Base-by-base conservation (phyloP, 306 rosid species). In the Fragaria ananassa region DNA sequence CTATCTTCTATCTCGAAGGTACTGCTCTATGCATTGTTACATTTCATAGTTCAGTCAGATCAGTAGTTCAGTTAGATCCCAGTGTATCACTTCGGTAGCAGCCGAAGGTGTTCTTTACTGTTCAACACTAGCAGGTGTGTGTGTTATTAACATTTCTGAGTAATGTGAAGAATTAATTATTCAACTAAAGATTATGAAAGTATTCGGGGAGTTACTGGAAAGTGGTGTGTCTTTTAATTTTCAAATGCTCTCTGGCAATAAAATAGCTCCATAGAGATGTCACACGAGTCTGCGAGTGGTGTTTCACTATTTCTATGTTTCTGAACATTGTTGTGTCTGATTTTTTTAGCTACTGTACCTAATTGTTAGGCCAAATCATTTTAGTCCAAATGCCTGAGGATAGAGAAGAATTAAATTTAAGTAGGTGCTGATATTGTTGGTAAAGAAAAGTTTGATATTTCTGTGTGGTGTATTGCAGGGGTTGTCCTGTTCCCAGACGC, bases 401-500 rank as follows among this genome's bases (percentile, higher is more conserved):
- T 11, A 29, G 17, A 19, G 45, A 46, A 25, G 47, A 15, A 39
- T 50, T 11, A 21, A 72, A 53, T 37, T 53, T 8, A n/a, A 35
- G 64, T n/a, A 25, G 14, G 12, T 44, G 47, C 15, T n/a, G 19
- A 2, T 71, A 12, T 51, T 31, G 62, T 71, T 18, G 50, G 15
- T 56, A 8, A 29, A 42, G 80, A 69, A 51, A 72, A 67, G 75
- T 81, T 71, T 39, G 72, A 66, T 76, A 23, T 74, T 31, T 31
- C 0, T 70, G 4, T 41, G 44, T 82, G 74, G 53, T 71, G 49
- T 81, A n/a, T 82, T 34, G 77, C 87, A 95, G 99, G 99, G 47
- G 93, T 95, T 88, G 99, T 95, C 70, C 86, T 92, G 71, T 95
- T 95, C 74, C 99, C 99, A 0, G 97, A 89, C 74, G 97, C 97